phyloP scores from a whole-genome alignment of 2,329 filamentous ascomycete species.

The Aspergillus costaricaensis region DNA sequence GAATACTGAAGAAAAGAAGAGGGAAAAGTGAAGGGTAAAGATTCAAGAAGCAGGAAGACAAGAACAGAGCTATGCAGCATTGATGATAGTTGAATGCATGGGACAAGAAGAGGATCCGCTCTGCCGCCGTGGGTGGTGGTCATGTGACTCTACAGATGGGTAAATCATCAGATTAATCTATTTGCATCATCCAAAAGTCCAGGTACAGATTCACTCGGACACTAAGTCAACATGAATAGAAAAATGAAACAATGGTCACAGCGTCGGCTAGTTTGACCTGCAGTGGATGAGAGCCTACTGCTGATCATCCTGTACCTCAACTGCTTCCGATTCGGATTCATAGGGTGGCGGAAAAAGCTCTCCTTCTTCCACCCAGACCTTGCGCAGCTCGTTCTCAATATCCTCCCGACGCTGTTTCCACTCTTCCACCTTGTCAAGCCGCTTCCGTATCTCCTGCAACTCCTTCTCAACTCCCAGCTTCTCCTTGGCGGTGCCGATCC shows the following conservation, averaged over 20 bases:
- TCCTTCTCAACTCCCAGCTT: slow-evolving; percentile 93
- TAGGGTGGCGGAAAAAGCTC: slow-evolving; percentile 42
- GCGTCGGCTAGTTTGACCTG: neutral
- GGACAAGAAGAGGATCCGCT: neutral
- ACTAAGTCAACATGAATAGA: neutral
- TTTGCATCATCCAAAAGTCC: neutral
- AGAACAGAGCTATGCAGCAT: neutral
- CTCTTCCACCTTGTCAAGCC: slow-evolving; percentile 75
- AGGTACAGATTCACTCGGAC: no score
- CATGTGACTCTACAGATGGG: slow-evolving; percentile 9
- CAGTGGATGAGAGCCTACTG: neutral
- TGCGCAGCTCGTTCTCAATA: slow-evolving; percentile 77
- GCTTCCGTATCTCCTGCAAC: slow-evolving; percentile 77
- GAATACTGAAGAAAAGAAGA: neutral
- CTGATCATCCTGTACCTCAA: slow-evolving; percentile 5
- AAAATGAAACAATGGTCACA: neutral
- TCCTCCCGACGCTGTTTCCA: slow-evolving; percentile 78
- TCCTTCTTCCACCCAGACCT: slow-evolving; percentile 59
- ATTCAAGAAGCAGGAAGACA: neutral
- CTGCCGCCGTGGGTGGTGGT: slow-evolving; percentile 1
- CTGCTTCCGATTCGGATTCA: slow-evolving; percentile 26
- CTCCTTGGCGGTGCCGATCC: slow-evolving; percentile 90
- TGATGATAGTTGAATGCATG: neutral
- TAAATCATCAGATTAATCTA: neutral
- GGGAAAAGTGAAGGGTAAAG: neutral